Base-by-base conservation (phyloP, 2,329 filamentous ascomycete species). In the Aureobasidium leucospermi region DNA sequence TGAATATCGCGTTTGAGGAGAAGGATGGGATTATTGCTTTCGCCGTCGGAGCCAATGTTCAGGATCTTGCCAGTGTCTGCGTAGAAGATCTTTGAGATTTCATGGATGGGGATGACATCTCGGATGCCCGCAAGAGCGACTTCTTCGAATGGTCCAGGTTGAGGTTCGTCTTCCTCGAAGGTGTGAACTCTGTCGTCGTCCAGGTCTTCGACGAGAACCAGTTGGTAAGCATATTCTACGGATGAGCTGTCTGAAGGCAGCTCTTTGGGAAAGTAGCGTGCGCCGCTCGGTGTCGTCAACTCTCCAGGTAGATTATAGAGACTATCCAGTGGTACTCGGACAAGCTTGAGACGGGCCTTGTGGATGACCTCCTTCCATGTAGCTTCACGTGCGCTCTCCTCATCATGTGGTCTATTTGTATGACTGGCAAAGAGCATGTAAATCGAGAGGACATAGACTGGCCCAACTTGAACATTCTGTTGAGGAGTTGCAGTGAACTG, bases 281-380 rank as follows among this genome's bases (percentile, higher is more conserved):
- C 51, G 9, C 52, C 36, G 6, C 57, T 45, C 6, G 46, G 39
- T 3, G 49, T 47, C 2, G 48, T 60, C 15, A 48, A 15, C 42
- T 67, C 62, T 46, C 68, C 66, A 3, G 77, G 69, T 23, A 72
- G 66, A 62, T 79, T 73, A 62, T 83, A 81, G 0, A 81, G 71
- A 41, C 79, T 69, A 43, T 81, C 77, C 34, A 87, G 73, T 0
- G 85, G 88, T 0, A 89, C 82, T 49, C 92, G 82, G 66, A 88
- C 81, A 10, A 99, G 78, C 60, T 91, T 90, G 11, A 96, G 85
- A 41, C 86, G 84, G 16, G 91, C 89, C 72, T 97, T 99, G 76
- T 97, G 92, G 62, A 96, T 86, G 42, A 96, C 91, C 71, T 99
- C 93, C 70, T 97, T 94, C 94, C 94, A 97, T 0, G 92, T 88